phyloP scores from a whole-genome alignment of 441 rosid species.

The Adansonia rubrostipa region DNA sequence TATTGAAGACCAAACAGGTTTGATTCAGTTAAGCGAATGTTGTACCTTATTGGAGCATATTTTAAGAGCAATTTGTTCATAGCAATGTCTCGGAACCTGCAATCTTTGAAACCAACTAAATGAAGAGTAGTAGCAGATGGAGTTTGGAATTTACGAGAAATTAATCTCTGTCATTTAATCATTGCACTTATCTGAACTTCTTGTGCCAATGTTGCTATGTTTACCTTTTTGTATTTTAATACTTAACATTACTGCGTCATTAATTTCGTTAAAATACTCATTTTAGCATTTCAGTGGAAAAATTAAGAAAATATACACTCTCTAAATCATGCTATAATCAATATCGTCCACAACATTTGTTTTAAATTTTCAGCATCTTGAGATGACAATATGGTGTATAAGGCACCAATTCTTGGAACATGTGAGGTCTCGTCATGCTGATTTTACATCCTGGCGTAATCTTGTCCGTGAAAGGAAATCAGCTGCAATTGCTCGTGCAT shows the following conservation, averaged over 20 bases:
- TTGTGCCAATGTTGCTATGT: not conserved
- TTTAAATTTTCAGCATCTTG: slow-evolving; percentile 71
- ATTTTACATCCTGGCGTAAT: slow-evolving; percentile 59
- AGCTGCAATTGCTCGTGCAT: slow-evolving; percentile 72
- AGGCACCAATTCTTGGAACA: slow-evolving; percentile 71
- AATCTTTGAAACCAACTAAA: not conserved
- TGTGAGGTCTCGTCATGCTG: slow-evolving; percentile 54
- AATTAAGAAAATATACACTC: not conserved
- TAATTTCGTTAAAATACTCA: not conserved
- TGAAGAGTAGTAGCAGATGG: not conserved
- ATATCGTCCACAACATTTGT: slow-evolving; percentile 23
- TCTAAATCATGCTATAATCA: not conserved
- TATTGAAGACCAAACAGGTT: slow-evolving; percentile 90
- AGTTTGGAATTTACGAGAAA: not conserved
- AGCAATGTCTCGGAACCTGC: not conserved
- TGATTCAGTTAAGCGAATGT: not conserved
- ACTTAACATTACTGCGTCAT: not conserved
- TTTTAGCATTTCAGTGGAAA: not conserved
- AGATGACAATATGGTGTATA: slow-evolving; percentile 80
- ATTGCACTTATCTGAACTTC: not conserved
- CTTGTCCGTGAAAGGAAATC: slow-evolving; percentile 71
- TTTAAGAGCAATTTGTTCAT: not conserved
- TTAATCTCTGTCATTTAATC: not conserved
- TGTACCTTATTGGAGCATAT: not conserved
- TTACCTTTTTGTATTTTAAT: not conserved